Conservation (phyloP, 495 filamentous ascomycete genomes). For the Podospora sp. region DNA sequence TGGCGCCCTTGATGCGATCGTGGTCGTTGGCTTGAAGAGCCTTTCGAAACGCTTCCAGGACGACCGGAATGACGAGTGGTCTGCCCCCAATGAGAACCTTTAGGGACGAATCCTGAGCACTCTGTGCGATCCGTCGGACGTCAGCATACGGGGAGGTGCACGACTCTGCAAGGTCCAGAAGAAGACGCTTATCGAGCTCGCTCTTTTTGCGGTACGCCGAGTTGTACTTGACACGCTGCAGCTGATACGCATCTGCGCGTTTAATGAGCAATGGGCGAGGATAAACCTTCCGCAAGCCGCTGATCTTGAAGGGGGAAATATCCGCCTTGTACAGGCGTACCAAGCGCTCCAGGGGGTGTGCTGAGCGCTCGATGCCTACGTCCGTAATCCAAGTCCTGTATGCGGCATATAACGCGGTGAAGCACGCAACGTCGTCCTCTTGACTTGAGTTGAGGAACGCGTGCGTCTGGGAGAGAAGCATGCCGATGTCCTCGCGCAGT, state of each 20-base stretch:
- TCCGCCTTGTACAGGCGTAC: conserved; percentile 80
- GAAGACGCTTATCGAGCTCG: conserved; percentile 76
- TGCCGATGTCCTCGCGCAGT: conserved; percentile 77
- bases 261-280: conserved; percentile 85
- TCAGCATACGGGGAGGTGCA: conserved; percentile 95
- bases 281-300: conserved; percentile 87
- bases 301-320: conserved; percentile 89
- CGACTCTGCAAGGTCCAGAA: conserved; percentile 87
- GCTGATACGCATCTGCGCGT: conserved; percentile 89
- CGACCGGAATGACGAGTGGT: conserved; percentile 81
- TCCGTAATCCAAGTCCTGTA: conserved; percentile 98
- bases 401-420: conserved; percentile 86
- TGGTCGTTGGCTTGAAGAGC: conserved; percentile 83
- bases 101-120: conserved; percentile 89
- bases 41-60: conserved; percentile 76
- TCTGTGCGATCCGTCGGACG: conserved; percentile 89
- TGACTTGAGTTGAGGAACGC: conserved; percentile 79
- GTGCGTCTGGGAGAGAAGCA: conserved; percentile 79
- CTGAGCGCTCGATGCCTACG: conserved; percentile 92
- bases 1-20: conserved; percentile 87
- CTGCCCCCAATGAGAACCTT: conserved; percentile 86
- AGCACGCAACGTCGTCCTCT: conserved; percentile 94
- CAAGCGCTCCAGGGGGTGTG: conserved; percentile 88
- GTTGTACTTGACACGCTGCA: conserved; percentile 91
- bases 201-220: conserved; percentile 82